These are phyloP conservation scores for Aquilaria malaccensis DNA, from an alignment of 345 rosid species.

Conservation along the genomic window DNA sequence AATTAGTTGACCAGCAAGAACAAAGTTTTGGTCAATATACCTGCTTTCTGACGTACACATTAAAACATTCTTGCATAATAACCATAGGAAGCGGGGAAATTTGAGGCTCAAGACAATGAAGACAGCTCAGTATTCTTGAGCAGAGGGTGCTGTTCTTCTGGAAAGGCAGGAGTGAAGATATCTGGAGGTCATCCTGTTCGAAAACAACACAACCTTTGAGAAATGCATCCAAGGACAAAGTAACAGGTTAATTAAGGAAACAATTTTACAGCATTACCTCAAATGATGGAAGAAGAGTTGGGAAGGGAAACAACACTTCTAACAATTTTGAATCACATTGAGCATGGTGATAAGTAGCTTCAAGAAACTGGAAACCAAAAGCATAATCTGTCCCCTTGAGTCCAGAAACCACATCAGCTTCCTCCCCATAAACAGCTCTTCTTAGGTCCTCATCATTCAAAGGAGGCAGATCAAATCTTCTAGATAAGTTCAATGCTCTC, in stretches of 20 bases:
- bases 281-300: conserved; percentile 82
- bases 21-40: conserved; percentile 28
- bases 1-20: conserved; percentile 8
- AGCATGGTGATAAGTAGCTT: conserved; percentile 49
- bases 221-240: conserved; percentile 6
- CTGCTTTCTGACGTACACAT: conserved; percentile 70
- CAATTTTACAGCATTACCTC: conserved; percentile 41
- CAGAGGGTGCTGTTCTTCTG: conserved; percentile 86
- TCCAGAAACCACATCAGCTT: conserved; percentile 24
- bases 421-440: conserved; percentile 51
- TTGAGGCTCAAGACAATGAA: conserved; percentile 53
- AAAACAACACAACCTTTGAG: conserved; percentile 14
- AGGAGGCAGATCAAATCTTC: conserved; percentile 58
- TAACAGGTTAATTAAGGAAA: not conserved
- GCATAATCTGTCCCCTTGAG: conserved; percentile 59
- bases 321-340: conserved; percentile 48
- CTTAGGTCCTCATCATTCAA: conserved; percentile 62
- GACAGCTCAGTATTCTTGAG: conserved; percentile 69
- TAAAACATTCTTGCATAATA: conserved; percentile 81
- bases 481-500: conserved; percentile 51
- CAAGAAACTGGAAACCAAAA: conserved; percentile 68
- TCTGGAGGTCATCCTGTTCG: conserved; percentile 51
- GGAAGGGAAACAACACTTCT: conserved; percentile 84
- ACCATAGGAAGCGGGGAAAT: conserved; percentile 67
- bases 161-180: conserved; percentile 76